Base-by-base conservation (phyloP, 2,329 filamentous ascomycete species). In the Gliomastix tumulicola region DNA sequence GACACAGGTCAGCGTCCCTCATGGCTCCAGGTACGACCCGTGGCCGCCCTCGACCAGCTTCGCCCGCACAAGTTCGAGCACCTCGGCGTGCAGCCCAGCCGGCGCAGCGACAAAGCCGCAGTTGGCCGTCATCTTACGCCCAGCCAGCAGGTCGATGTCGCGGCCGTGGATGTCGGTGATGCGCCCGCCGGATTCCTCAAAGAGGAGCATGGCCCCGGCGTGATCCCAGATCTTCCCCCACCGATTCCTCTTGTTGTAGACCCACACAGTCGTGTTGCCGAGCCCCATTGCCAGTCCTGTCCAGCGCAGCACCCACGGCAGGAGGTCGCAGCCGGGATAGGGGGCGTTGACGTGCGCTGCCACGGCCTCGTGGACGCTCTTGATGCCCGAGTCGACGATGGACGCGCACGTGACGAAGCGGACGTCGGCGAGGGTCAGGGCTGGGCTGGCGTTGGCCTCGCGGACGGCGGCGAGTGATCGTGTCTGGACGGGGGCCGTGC, bases 1-100 rank as follows among this genome's bases (percentile, higher is more conserved):
- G n/a, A n/a, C n/a, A n/a, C n/a, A n/a, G n/a, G n/a, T n/a, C n/a
- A n/a, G n/a, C n/a, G n/a, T n/a, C n/a, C n/a, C n/a, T n/a, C 25
- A 28, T n/a, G 25, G 25, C 4, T 18, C 32, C 21, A 40, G 25
- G 11, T 36, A 22, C 22, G 16, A 34, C 34, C 8, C 44, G 17
- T 51, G 50, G 0, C 50, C 44, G 34, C 66, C 49, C 17, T 62
- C 56, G 18, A 37, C 57, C 46, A 95, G 64, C n/a, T 94, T 88
- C 43, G 79, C 74, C 57, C 84, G 84, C 3, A 97, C 90, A 6
- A 76, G 84, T 46, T 78, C 70, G 38, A 76, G 47, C 3, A 78
- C 67, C 3, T 44, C 36, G 1, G 30, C 57, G 41, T 78, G 73
- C 7, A 68, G 35, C 6, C 49, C 50, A 15, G 42, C 52, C 7